These are phyloP conservation scores for Pleurotus djamor DNA, from an alignment of 768 basidiomycete genomes.

Conservation along the genomic window DNA sequence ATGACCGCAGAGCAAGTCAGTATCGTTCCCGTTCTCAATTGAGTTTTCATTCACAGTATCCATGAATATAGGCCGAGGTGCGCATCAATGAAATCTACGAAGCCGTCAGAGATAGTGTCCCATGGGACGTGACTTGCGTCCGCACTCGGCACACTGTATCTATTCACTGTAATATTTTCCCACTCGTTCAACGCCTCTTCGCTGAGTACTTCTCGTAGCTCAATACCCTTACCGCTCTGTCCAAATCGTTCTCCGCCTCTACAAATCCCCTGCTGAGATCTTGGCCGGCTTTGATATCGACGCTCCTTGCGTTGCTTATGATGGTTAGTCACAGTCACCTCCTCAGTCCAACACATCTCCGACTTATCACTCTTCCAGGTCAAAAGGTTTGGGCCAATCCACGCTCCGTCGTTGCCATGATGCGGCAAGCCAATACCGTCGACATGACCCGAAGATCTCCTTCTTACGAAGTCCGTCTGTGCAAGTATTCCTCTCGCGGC, in stretches of 20 bases:
- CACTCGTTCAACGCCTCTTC: neutral
- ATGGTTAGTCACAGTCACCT: slow-evolving; percentile 24
- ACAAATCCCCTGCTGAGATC: slow-evolving; percentile 61
- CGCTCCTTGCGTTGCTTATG: slow-evolving; percentile 57
- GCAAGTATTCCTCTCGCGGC: slow-evolving; percentile 53
- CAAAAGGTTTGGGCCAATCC: slow-evolving; percentile 59
- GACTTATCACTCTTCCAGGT: slow-evolving; percentile 19
- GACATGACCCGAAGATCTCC: slow-evolving; percentile 64
- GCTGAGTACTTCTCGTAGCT: slow-evolving; percentile 24
- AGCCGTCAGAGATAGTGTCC: slow-evolving; percentile 62
- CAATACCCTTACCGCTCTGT: slow-evolving; percentile 69
- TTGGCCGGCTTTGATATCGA: slow-evolving; percentile 70
- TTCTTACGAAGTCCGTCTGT: slow-evolving; percentile 60
- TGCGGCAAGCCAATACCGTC: slow-evolving; percentile 65
- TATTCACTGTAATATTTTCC: slow-evolving; percentile 44
- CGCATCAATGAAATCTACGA: slow-evolving; percentile 61
- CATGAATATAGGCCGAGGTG: slow-evolving; percentile 42
- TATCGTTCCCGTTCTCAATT: neutral
- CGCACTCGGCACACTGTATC: slow-evolving; percentile 66
- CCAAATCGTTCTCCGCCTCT: slow-evolving; percentile 65
- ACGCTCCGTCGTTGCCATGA: slow-evolving; percentile 56
- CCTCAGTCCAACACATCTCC: neutral
- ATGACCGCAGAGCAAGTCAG: slow-evolving; percentile 50
- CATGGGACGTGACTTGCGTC: slow-evolving; percentile 68
- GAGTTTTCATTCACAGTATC: too few species aligned